Conservation (phyloP, 2,329 filamentous ascomycete species). For the Talaromyces amestolkiae region DNA sequence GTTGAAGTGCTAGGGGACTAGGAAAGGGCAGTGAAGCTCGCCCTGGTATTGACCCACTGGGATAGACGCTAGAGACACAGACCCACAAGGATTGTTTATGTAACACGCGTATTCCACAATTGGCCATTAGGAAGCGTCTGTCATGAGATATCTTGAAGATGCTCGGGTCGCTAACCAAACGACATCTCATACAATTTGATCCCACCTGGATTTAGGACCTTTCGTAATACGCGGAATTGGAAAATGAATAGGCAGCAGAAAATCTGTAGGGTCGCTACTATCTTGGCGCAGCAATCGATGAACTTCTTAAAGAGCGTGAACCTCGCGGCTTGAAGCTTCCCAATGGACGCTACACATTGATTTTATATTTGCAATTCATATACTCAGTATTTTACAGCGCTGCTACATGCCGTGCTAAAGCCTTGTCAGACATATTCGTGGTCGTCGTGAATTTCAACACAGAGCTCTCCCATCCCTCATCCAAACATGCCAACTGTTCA, state of each 20-base stretch:
- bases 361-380: not conserved
- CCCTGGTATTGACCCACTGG: not conserved
- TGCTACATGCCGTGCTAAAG: not conserved
- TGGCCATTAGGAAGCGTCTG: not conserved
- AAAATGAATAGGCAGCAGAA: not conserved
- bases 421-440: not conserved
- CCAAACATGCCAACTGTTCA: constrained; percentile 10
- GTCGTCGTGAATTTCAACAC: not conserved
- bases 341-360: not conserved
- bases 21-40: not conserved
- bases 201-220: not conserved
- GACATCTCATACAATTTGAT: not conserved
- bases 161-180: not conserved
- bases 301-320: not conserved
- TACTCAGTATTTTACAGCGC: not conserved
- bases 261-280: not conserved
- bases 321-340: not conserved
- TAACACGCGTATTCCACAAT: constrained; percentile 8
- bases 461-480: not conserved
- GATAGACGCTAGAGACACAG: not conserved
- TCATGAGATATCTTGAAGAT: not conserved
- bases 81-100: not conserved
- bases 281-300: not conserved
- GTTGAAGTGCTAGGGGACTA: not conserved
- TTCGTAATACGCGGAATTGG: not conserved